These are phyloP conservation scores for Paecilomyces dactylethromorphus DNA, from an alignment of 2,329 filamentous ascomycete species.

Conservation along the genomic window DNA sequence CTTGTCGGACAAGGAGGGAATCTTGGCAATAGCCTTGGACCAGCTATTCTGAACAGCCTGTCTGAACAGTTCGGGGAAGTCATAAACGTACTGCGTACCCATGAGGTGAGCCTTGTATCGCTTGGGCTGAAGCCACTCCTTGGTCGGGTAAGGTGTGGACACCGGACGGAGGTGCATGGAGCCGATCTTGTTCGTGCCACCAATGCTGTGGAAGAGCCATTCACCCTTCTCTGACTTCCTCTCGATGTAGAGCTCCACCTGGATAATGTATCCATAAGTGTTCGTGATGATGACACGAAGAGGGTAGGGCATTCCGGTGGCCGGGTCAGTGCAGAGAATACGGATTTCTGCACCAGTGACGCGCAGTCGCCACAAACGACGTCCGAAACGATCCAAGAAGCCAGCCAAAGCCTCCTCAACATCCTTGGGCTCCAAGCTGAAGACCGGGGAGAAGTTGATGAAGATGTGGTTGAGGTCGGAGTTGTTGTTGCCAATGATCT, in stretches of 20 bases:
- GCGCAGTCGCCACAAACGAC: constrained; percentile 90
- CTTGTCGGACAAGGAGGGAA: constrained; percentile 68
- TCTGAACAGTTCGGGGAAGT: constrained; percentile 98
- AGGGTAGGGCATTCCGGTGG: constrained; percentile 77
- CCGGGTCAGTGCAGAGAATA: constrained; percentile 90
- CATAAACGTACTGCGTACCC: constrained; percentile 98
- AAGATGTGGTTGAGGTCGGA: constrained; percentile 99
- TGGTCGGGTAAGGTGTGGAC: constrained; percentile 88
- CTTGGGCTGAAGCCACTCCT: constrained; percentile 98
- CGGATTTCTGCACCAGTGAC: constrained; percentile 97
- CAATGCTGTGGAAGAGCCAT: constrained; percentile 98
- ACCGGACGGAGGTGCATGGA: constrained; percentile 91
- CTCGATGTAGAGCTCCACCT: constrained; percentile 96
- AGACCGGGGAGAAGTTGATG: constrained; percentile 97
- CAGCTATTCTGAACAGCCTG: constrained; percentile 96
- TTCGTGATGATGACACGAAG: constrained; percentile 96
- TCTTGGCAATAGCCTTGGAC: constrained; percentile 66
- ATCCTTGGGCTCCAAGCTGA: constrained; percentile 82
- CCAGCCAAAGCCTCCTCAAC: constrained; percentile 89
- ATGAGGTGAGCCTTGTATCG: constrained; percentile 98
- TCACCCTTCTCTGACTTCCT: constrained; percentile 96
- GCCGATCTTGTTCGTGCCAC: constrained; percentile 89
- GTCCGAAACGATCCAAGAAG: constrained; percentile 93
- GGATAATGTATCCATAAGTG: constrained; percentile 94
- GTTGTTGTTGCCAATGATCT: constrained; percentile 99